phyloP scores from a whole-genome alignment of 495 filamentous ascomycete species.

The Rhypophila decipiens region DNA sequence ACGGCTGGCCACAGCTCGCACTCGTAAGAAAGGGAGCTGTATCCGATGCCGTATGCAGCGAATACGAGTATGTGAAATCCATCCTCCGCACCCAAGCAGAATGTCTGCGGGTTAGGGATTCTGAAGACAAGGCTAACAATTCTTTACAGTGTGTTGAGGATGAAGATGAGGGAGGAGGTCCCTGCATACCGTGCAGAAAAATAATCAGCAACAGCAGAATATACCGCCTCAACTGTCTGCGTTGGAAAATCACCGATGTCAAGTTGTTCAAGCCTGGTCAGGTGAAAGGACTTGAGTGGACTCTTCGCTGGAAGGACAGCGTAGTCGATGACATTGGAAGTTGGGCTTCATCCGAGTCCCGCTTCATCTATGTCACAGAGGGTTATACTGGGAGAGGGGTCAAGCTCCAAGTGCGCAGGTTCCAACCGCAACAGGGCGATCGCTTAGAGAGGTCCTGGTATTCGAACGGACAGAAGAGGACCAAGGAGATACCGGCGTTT shows the following conservation, averaged over 20 bases:
- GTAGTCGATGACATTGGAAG: slow-evolving; percentile 43
- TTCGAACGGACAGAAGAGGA: slow-evolving; percentile 24
- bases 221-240: slow-evolving; percentile 40
- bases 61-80: slow-evolving; percentile 38
- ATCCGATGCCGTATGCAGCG: slow-evolving; percentile 49
- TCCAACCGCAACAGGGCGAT: slow-evolving; percentile 42
- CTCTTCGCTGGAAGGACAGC: slow-evolving; percentile 43
- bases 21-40: slow-evolving; percentile 45
- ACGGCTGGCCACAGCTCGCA: slow-evolving; percentile 42
- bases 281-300: slow-evolving; percentile 47
- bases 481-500: slow-evolving; percentile 35
- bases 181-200: slow-evolving; percentile 43
- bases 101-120: too few species aligned
- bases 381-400: slow-evolving; percentile 37
- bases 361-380: slow-evolving; percentile 39
- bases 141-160: slow-evolving; percentile 39
- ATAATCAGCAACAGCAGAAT: slow-evolving; percentile 32
- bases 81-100: too few species aligned
- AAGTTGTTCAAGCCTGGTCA: slow-evolving; percentile 44
- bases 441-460: slow-evolving; percentile 42
- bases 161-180: slow-evolving; percentile 31
- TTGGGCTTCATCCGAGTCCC: slow-evolving; percentile 38
- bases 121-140: slow-evolving; percentile 12
- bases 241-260: slow-evolving; percentile 47
- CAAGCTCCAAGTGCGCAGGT: slow-evolving; percentile 38